A percentile compares a stretch with the other conserved stretches of the same genome.
Conservation (phyloP, 1,139 yeast species). For the Geotrichum europaeum region DNA sequence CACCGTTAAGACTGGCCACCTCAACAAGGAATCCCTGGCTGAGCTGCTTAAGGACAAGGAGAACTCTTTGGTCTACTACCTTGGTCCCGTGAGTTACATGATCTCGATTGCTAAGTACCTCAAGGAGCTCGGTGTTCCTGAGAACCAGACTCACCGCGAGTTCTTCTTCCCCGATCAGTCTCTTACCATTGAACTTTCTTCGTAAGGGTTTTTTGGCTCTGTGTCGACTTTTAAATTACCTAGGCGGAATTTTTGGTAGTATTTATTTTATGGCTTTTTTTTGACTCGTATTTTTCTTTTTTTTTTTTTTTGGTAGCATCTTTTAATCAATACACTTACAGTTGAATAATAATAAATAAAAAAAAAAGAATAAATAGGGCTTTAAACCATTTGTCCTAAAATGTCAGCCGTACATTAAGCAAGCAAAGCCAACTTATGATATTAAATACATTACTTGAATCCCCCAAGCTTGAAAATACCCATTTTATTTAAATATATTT, state of each 20-base stretch:
- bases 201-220: neutral
- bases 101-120: slow-evolving; percentile 13
- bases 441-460: too few species aligned
- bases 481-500: too few species aligned
- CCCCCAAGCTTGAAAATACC: too few species aligned
- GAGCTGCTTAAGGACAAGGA: neutral
- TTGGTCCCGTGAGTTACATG: slow-evolving; percentile 18
- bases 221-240: too few species aligned
- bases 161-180: slow-evolving; percentile 18
- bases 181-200: slow-evolving; percentile 9
- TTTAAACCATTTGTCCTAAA: neutral
- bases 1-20: slow-evolving; percentile 15
- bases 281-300: neutral
- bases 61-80: slow-evolving; percentile 13
- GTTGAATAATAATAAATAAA: neutral
- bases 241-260: neutral
- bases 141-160: slow-evolving; percentile 15
- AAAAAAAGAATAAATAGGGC: neutral
- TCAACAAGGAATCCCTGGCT: slow-evolving; percentile 21
- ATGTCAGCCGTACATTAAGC: neutral
- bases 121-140: slow-evolving; percentile 13
- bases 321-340: neutral
- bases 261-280: neutral
- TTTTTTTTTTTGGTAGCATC: neutral
- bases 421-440: neutral